Evolutionary conservation across 2,329 filamentous ascomycete species (phyloP).

Genomic region (Botryotinia globosa): DNA sequence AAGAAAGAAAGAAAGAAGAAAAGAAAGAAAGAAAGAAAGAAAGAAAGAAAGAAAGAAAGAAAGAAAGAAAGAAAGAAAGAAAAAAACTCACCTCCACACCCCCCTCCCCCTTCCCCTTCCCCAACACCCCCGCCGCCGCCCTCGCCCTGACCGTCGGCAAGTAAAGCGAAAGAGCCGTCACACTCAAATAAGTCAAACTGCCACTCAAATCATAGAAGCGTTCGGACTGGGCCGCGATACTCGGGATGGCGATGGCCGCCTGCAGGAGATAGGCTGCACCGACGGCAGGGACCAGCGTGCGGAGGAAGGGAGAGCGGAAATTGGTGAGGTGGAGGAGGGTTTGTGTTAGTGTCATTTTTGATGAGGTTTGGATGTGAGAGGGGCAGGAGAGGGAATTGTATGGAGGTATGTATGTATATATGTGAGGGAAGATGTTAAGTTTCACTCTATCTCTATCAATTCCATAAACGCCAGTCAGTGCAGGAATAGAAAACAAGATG

Average conservation of each 20-base stretch:
- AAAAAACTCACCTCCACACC: not conserved
- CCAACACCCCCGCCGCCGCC: not conserved
- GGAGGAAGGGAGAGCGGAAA: constrained; percentile 60
- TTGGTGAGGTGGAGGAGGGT: constrained; percentile 58
- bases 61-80: not conserved
- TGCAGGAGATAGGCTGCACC: constrained; percentile 63
- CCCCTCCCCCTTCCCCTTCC: not conserved
- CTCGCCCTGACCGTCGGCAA: not conserved
- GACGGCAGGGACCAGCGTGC: constrained; percentile 60
- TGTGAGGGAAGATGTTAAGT: not conserved
- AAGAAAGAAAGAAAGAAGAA: too few species aligned
- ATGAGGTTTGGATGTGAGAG: too few species aligned
- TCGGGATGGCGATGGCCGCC: constrained; percentile 59
- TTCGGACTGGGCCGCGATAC: constrained; percentile 58
- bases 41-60: too few species aligned
- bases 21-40: too few species aligned
- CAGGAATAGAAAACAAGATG: too few species aligned
- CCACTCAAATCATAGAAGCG: constrained; percentile 62
- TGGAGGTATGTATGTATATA: too few species aligned
- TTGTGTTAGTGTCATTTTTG: constrained; percentile 39
- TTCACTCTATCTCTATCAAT: not conserved
- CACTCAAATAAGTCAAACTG: not conserved
- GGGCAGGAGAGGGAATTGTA: too few species aligned
- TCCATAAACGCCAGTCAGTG: not conserved
- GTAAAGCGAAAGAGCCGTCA: not conserved